Percentiles rank a stretch among this genome's conserved stretches.
phyloP scores from a whole-genome alignment of 345 rosid genomes.

The Aegle marmelos region DNA sequence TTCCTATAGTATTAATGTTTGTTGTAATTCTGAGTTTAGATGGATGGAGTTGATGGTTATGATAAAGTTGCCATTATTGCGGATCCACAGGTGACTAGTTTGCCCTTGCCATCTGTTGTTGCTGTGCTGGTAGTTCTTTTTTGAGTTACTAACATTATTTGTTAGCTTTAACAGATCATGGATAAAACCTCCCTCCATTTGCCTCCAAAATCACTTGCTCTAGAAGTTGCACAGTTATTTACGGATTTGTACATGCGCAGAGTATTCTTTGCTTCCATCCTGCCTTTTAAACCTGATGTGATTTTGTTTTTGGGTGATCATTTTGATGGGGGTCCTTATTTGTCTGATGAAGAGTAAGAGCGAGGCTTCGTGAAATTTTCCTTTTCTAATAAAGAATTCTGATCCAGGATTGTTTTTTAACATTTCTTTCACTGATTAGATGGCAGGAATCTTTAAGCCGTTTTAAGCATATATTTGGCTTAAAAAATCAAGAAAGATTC shows the following conservation, averaged over 20 bases:
- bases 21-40: conserved; percentile 32
- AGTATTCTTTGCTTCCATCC: conserved; percentile 64
- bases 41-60: conserved; percentile 32
- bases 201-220: conserved; percentile 66
- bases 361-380: background rate
- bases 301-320: conserved; percentile 85
- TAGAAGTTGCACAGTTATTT: conserved; percentile 74
- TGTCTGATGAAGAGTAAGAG: conserved; percentile 81
- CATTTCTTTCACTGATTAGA: conserved; percentile 41
- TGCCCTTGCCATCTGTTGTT: background rate
- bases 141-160: background rate
- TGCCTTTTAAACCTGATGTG: conserved; percentile 67
- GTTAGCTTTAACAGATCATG: conserved; percentile 56
- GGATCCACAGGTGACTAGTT: conserved; percentile 68
- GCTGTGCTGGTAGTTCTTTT: background rate
- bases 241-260: conserved; percentile 80
- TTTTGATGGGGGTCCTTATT: conserved; percentile 80
- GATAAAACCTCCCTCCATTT: conserved; percentile 70
- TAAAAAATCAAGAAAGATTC: conserved; percentile 39
- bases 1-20: conserved; percentile 3
- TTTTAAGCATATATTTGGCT: conserved; percentile 65
- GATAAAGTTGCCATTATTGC: conserved; percentile 76
- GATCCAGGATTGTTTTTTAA: conserved; percentile 17
- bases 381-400: conserved; percentile 7
- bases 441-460: conserved; percentile 86